These are phyloP conservation scores for Nitzschia sp. DNA, from an alignment of 108 stramenopile genomes.

Conservation along the genomic window DNA sequence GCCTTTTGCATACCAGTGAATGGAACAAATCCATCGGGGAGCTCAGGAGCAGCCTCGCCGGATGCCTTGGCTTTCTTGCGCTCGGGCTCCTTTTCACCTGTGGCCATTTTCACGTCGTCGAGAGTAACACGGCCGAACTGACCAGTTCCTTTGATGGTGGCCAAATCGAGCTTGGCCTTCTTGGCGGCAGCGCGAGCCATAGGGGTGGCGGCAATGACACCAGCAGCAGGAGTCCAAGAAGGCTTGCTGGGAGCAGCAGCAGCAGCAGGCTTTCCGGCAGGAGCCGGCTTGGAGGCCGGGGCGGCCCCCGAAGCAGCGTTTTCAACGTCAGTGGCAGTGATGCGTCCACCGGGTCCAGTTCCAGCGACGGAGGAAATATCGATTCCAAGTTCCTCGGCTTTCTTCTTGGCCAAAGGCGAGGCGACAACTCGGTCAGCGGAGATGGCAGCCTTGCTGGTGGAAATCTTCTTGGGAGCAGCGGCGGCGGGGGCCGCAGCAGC, in stretches of 20 bases:
- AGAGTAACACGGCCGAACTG: conserved; percentile 93
- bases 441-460: conserved; percentile 50
- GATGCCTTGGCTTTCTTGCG: conserved; percentile 63
- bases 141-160: conserved; percentile 86
- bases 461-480: conserved; percentile 46
- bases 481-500: conserved; percentile 65
- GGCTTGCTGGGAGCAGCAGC: conserved; percentile 74
- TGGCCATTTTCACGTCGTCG: conserved; percentile 89
- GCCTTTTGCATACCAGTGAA: conserved; percentile 98
- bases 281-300: conserved; percentile 29
- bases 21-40: conserved; percentile 89
- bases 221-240: conserved; percentile 82
- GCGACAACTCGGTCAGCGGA: conserved; percentile 90
- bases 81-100: conserved; percentile 85
- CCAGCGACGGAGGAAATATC: conserved; percentile 88
- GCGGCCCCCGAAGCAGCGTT: conserved; percentile 66
- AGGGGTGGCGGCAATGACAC: conserved; percentile 83
- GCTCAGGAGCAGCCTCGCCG: conserved; percentile 53
- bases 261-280: conserved; percentile 48
- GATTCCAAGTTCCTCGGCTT: conserved; percentile 83
- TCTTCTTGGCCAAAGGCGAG: conserved; percentile 93
- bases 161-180: conserved; percentile 87
- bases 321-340: conserved; percentile 80
- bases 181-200: conserved; percentile 76
- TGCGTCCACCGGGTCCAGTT: conserved; percentile 90